Conservation (phyloP, 768 basidiomycete species). For the Suillus plorans region DNA sequence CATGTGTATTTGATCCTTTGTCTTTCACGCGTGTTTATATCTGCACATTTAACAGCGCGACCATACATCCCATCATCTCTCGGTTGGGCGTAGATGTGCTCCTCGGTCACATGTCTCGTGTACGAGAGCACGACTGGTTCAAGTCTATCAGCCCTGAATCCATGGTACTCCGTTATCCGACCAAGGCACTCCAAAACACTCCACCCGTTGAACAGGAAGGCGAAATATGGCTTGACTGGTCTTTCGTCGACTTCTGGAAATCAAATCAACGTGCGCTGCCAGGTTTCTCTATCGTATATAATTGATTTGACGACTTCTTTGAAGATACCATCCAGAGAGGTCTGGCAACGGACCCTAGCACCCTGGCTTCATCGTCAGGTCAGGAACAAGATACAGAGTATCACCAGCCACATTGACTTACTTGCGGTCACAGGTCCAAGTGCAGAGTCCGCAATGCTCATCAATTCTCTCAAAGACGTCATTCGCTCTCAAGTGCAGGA, state of each 20-base stretch:
- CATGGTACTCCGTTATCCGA: slow-evolving; percentile 63
- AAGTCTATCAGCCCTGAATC: slow-evolving; percentile 85
- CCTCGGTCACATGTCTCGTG: slow-evolving; percentile 78
- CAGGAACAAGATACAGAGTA: slow-evolving; percentile 17
- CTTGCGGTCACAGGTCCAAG: slow-evolving; percentile 49
- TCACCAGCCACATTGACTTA: background rate
- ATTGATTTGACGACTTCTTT: background rate
- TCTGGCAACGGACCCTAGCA: slow-evolving; percentile 66
- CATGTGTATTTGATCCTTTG: slow-evolving; percentile 31
- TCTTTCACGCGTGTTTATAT: background rate
- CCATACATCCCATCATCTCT: slow-evolving; percentile 86
- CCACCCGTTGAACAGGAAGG: slow-evolving; percentile 54
- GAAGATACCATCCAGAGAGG: slow-evolving; percentile 77
- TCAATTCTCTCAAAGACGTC: slow-evolving; percentile 80
- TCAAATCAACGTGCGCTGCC: slow-evolving; percentile 79
- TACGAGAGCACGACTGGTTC: slow-evolving; percentile 93
- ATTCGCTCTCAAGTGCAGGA: slow-evolving; percentile 82
- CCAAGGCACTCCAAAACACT: slow-evolving; percentile 5
- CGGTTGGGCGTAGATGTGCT: slow-evolving; percentile 90
- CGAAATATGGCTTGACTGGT: slow-evolving; percentile 98
- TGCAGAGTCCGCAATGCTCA: slow-evolving; percentile 77
- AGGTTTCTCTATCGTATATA: background rate
- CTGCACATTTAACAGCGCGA: slow-evolving; percentile 47
- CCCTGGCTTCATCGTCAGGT: slow-evolving; percentile 61
- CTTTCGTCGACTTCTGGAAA: slow-evolving; percentile 98